A percentile compares a stretch with the other conserved stretches of the same genome.
Conservation (phyloP, 2,329 filamentous ascomycete genomes). For the Cordyceps fumosorosea region DNA sequence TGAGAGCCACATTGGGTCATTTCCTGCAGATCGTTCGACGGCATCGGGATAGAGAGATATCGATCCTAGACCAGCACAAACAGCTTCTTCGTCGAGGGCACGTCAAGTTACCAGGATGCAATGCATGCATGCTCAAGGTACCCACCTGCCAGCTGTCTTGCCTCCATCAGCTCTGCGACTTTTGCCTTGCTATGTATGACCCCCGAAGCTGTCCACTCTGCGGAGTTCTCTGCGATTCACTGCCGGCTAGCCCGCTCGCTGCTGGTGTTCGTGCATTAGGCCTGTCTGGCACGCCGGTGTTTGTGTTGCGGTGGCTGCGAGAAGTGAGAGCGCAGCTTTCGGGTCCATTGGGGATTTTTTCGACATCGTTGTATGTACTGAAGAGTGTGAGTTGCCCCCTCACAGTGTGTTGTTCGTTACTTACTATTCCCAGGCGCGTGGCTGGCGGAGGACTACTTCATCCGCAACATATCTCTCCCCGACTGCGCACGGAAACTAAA, state of each 20-base stretch:
- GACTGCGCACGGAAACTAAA: not conserved
- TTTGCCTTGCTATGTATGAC: not conserved
- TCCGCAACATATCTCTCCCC: not conserved
- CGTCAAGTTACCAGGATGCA: not conserved
- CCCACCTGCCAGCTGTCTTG: not conserved
- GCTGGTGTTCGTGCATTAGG: not conserved
- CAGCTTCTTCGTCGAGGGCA: not conserved
- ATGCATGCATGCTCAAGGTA: not conserved
- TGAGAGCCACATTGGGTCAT: not conserved
- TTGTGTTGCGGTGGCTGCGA: not conserved
- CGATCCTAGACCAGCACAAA: not conserved
- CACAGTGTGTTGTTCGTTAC: not conserved
- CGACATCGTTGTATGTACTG: not conserved
- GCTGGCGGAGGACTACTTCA: constrained; percentile 1
- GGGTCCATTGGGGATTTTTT: not conserved
- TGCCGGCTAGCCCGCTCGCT: not conserved
- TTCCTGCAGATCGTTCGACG: not conserved
- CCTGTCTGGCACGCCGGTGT: not conserved
- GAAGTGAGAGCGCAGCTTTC: not conserved
- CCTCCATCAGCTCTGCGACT: not conserved
- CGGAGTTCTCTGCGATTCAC: not conserved
- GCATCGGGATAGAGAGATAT: not conserved
- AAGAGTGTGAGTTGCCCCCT: not conserved
- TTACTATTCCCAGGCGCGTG: not conserved
- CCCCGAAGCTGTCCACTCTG: not conserved